phyloP scores from a whole-genome alignment of 306 rosid genomes.

The Cicer judaicum region DNA sequence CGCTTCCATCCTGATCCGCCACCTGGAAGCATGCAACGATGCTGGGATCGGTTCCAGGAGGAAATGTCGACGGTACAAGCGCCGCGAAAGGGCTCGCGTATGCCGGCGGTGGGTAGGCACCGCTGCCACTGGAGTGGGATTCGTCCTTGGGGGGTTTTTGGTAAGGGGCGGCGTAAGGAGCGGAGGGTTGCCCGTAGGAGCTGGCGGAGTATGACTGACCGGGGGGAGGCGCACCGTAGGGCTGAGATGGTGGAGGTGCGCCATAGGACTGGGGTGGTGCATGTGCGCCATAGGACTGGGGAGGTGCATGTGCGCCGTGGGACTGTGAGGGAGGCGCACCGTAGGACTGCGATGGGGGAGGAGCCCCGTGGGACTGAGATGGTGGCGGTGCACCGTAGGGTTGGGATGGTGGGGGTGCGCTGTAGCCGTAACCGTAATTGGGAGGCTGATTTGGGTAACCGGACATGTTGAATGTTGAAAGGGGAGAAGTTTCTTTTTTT shows the following conservation, averaged over 20 bases:
- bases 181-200: slow-evolving; percentile 42
- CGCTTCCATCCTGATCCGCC: slow-evolving; percentile 95
- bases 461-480: slow-evolving; percentile 39
- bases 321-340: slow-evolving; percentile 29
- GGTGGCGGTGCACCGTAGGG: slow-evolving; percentile 32
- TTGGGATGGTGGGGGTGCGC: slow-evolving; percentile 17
- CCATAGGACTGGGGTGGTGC: slow-evolving; percentile 27
- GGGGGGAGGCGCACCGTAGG: slow-evolving; percentile 34
- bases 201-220: slow-evolving; percentile 36
- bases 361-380: slow-evolving; percentile 13
- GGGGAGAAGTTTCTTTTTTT: not conserved
- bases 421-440: slow-evolving; percentile 39
- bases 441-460: slow-evolving; percentile 44
- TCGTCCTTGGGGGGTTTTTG: slow-evolving; percentile 58
- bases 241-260: not conserved
- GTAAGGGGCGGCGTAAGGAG: slow-evolving; percentile 50
- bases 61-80: slow-evolving; percentile 80
- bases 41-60: slow-evolving; percentile 91
- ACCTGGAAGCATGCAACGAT: slow-evolving; percentile 80
- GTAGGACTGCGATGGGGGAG: slow-evolving; percentile 21
- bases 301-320: slow-evolving; percentile 27
- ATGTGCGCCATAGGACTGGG: slow-evolving; percentile 20
- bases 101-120: slow-evolving; percentile 53
- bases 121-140: slow-evolving; percentile 41
- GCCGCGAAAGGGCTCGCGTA: slow-evolving; percentile 68